Evolutionary conservation across 768 basidiomycete genomes (phyloP).

Genomic region (Boletus insuetus): DNA sequence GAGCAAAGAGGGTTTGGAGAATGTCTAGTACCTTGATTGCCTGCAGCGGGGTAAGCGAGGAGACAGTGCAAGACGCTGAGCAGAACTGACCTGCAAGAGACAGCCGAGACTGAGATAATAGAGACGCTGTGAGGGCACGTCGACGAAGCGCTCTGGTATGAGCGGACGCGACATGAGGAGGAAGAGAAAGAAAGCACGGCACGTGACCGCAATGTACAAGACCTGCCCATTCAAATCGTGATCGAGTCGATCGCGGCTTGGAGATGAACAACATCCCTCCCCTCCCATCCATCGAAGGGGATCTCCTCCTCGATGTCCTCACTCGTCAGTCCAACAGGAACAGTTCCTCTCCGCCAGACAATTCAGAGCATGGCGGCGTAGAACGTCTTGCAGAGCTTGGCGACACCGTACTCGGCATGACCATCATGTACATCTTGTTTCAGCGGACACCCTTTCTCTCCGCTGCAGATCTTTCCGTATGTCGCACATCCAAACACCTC

Average conservation of each 20-base stretch:
- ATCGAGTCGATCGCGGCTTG: slow-evolving; percentile 11
- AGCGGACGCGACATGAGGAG: slow-evolving; percentile 40
- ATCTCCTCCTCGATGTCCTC: slow-evolving; percentile 58
- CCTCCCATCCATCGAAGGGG: slow-evolving; percentile 55
- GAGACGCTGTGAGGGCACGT: slow-evolving; percentile 75
- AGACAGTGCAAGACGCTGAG: fast-evolving
- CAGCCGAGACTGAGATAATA: slow-evolving; percentile 75
- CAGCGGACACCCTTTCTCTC: slow-evolving; percentile 41
- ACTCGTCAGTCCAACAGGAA: slow-evolving; percentile 45
- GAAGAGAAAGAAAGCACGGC: slow-evolving; percentile 3
- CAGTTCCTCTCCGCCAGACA: slow-evolving; percentile 32
- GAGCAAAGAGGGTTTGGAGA: slow-evolving; percentile 49
- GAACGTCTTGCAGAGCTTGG: slow-evolving; percentile 63
- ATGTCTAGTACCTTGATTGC: slow-evolving; percentile 76
- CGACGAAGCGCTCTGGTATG: slow-evolving; percentile 71
- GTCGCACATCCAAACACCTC: slow-evolving; percentile 8
- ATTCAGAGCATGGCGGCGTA: slow-evolving; percentile 51
- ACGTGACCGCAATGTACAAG: slow-evolving; percentile 14
- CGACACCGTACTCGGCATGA: slow-evolving; percentile 47
- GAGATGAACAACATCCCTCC: slow-evolving; percentile 39
- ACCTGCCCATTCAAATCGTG: neutral
- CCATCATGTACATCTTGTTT: slow-evolving; percentile 51
- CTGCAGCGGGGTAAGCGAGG: slow-evolving; percentile 28
- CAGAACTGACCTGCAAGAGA: slow-evolving; percentile 62
- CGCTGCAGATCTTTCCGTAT: slow-evolving; percentile 44